phyloP scores from a whole-genome alignment of 2,329 filamentous ascomycete genomes.

The Penicillium sp. region DNA sequence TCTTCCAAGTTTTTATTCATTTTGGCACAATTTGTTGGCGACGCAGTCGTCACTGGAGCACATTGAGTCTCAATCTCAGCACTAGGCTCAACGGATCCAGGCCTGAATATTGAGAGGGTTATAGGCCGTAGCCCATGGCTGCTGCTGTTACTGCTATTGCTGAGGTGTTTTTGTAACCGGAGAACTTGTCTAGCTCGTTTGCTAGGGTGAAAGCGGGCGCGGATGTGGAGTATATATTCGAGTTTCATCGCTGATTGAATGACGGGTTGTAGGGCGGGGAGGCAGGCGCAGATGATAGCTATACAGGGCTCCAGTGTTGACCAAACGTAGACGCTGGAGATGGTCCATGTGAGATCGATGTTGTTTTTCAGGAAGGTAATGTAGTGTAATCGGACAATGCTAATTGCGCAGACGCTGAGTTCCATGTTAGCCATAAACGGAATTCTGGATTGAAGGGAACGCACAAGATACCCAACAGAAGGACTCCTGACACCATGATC shows the following conservation, averaged over 20 bases:
- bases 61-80: constrained; percentile 4
- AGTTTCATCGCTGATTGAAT: constrained; percentile 7
- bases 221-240: neutral
- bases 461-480: too few relatives aligned
- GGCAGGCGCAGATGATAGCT: constrained; percentile 11
- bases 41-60: neutral
- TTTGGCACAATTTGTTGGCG: neutral
- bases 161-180: too few relatives aligned
- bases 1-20: constrained; percentile 3
- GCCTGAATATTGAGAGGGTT: too few relatives aligned
- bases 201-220: neutral
- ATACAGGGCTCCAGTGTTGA: constrained; percentile 19
- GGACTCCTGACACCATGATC: constrained; percentile 3
- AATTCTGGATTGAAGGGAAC: too few relatives aligned
- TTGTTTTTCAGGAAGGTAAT: constrained; percentile 2
- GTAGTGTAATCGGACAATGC: constrained; percentile 16
- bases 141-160: too few relatives aligned
- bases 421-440: neutral
- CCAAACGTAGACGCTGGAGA: constrained; percentile 17
- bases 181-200: too few relatives aligned
- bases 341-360: constrained; percentile 14
- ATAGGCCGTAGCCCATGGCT: too few relatives aligned
- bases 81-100: neutral
- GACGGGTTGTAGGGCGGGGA: constrained; percentile 20
- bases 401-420: constrained; percentile 16